Conservation (phyloP, 495 filamentous ascomycete genomes). For the Hyphodiscus hymeniophilus region DNA sequence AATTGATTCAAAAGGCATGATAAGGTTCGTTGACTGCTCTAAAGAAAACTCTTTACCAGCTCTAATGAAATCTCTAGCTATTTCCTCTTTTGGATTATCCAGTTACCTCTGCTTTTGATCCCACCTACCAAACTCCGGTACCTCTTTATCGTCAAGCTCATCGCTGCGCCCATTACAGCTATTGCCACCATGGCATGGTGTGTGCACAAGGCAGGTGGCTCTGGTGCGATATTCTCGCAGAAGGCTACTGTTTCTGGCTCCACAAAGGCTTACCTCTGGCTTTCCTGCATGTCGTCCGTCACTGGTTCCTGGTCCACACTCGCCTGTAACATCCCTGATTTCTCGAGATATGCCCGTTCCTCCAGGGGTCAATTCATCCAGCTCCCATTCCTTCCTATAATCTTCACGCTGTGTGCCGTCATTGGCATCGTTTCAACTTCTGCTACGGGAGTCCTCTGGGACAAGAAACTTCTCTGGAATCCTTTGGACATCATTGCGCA, state of each 20-base stretch:
- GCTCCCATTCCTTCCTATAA: conserved; percentile 48
- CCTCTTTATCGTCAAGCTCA: conserved; percentile 50
- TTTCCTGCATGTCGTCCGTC: conserved; percentile 36
- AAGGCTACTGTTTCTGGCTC: conserved; percentile 33
- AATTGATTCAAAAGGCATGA: conserved; percentile 54
- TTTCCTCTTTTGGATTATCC: conserved; percentile 52
- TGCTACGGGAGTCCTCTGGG: conserved; percentile 44
- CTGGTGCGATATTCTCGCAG: conserved; percentile 36
- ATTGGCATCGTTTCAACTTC: conserved; percentile 44
- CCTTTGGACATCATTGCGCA: conserved; percentile 65
- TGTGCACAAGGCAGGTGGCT: conserved; percentile 37
- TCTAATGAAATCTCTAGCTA: conserved; percentile 26
- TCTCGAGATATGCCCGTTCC: conserved; percentile 47
- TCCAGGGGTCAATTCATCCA: conserved; percentile 46
- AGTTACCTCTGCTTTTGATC: conserved; percentile 47
- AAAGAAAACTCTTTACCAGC: not conserved
- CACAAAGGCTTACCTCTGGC: conserved; percentile 32
- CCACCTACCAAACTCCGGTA: conserved; percentile 48
- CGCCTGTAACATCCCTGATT: conserved; percentile 50
- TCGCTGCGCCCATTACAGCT: conserved; percentile 43
- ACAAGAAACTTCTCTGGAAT: conserved; percentile 67
- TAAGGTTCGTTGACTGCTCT: conserved; percentile 26
- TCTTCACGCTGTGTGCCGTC: conserved; percentile 45
- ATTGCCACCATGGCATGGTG: conserved; percentile 47
- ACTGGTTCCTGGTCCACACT: conserved; percentile 37